A percentile compares a stretch with the other conserved stretches of the same genome.
phyloP scores from a whole-genome alignment of 495 filamentous ascomycete species.

The Aspergillus incahuasiensis region DNA sequence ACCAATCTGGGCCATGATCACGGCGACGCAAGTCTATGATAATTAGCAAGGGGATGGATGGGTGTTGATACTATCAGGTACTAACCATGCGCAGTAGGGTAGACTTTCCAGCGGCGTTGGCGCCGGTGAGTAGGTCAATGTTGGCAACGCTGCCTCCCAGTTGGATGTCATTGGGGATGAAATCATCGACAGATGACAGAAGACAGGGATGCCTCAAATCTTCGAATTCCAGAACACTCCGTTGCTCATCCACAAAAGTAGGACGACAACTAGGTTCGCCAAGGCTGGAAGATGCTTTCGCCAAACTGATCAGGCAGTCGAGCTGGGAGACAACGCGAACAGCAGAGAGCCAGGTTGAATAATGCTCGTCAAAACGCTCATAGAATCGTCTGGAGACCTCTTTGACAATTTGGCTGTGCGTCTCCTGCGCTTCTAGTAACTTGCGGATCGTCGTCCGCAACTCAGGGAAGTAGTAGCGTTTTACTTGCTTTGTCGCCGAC shows the following conservation, averaged over 20 bases:
- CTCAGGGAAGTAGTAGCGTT: slow-evolving; percentile 90
- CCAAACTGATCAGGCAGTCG: slow-evolving; percentile 90
- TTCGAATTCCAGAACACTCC: slow-evolving; percentile 83
- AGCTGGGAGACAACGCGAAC: slow-evolving; percentile 85
- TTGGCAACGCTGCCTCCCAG: slow-evolving; percentile 77
- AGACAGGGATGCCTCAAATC: slow-evolving; percentile 96
- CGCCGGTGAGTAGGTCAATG: slow-evolving; percentile 90
- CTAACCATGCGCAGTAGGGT: slow-evolving; percentile 94
- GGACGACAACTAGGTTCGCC: slow-evolving; percentile 88
- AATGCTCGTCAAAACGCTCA: slow-evolving; percentile 80
- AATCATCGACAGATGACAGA: slow-evolving; percentile 79
- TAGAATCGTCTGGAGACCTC: slow-evolving; percentile 82
- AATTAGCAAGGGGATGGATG: not conserved
- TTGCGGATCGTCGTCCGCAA: slow-evolving; percentile 74
- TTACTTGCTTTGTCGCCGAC: slow-evolving; percentile 86
- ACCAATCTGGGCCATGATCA: slow-evolving; percentile 98
- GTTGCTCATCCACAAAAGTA: slow-evolving; percentile 72
- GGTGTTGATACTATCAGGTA: not conserved
- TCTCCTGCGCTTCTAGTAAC: slow-evolving; percentile 91
- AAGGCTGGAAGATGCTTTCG: slow-evolving; percentile 77
- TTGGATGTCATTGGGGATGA: slow-evolving; percentile 93
- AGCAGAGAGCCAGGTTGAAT: slow-evolving; percentile 79
- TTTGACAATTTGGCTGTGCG: slow-evolving; percentile 85
- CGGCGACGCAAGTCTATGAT: slow-evolving; percentile 77
- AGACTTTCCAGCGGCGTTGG: slow-evolving; percentile 97